Conservation (phyloP, 1,284 basidiomycete species). For the Trametes hirsuta region DNA sequence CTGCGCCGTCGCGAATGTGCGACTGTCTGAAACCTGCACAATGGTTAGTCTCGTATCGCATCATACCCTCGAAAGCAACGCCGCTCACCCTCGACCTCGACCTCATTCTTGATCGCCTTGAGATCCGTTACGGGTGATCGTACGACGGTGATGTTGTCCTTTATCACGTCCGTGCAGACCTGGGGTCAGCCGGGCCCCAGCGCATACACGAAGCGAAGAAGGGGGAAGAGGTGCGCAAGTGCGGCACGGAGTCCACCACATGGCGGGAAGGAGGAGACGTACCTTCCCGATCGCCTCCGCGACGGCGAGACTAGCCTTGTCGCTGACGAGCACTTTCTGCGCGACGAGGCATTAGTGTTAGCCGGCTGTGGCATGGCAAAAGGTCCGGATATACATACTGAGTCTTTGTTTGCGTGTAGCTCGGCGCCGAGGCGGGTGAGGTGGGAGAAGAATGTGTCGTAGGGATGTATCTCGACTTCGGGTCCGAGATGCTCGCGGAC, state of each 20-base stretch:
- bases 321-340: constrained; percentile 64
- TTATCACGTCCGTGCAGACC: constrained; percentile 23
- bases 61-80: background rate
- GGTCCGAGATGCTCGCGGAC: constrained; percentile 63
- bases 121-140: constrained; percentile 81
- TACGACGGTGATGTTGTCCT: constrained; percentile 56
- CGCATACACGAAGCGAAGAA: background rate
- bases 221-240: background rate
- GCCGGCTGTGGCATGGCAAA: background rate
- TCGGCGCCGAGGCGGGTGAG: constrained; percentile 55
- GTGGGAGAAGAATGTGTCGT: constrained; percentile 68
- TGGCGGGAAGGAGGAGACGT: constrained; percentile 21
- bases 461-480: constrained; percentile 72
- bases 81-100: constrained; percentile 58
- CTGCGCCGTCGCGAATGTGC: constrained; percentile 91
- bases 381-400: constrained; percentile 35
- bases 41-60: background rate
- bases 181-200: constrained; percentile 20
- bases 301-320: constrained; percentile 79
- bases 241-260: background rate
- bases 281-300: constrained; percentile 76
- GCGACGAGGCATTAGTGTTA: constrained; percentile 26
- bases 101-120: constrained; percentile 89
- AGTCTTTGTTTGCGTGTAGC: constrained; percentile 48
- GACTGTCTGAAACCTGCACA: constrained; percentile 84